Conservation (phyloP, 2,329 filamentous ascomycete species). For the Fusarium verticillioides region DNA sequence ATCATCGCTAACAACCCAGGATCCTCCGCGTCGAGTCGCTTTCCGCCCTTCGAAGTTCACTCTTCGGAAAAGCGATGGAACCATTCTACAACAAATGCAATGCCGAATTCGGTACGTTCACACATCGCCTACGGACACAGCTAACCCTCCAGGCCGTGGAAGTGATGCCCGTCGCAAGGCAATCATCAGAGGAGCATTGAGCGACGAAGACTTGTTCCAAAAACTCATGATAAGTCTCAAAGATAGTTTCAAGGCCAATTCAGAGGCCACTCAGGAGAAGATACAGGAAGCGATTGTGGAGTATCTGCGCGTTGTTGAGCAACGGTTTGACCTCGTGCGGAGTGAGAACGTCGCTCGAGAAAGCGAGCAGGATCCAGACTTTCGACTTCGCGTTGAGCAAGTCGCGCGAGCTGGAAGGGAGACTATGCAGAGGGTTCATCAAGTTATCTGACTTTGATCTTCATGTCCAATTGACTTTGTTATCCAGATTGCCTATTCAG, state of each 20-base stretch:
- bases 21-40: constrained; percentile 49
- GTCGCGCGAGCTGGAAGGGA: neutral
- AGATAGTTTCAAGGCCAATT: constrained; percentile 34
- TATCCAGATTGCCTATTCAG: neutral
- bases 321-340: constrained; percentile 51
- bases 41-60: constrained; percentile 52
- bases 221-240: constrained; percentile 45
- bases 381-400: constrained; percentile 47
- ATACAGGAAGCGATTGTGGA: constrained; percentile 26
- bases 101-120: constrained; percentile 47
- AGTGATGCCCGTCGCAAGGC: constrained; percentile 48
- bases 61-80: constrained; percentile 53
- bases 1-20: constrained; percentile 37
- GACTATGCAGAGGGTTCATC: constrained; percentile 4
- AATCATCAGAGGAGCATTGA: constrained; percentile 48
- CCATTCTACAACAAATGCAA: constrained; percentile 47
- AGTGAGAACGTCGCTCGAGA: constrained; percentile 52
- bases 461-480: neutral
- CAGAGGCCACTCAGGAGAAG: constrained; percentile 33
- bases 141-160: constrained; percentile 45
- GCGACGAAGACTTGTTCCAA: constrained; percentile 44
- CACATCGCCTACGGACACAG: fast-evolving
- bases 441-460: neutral
- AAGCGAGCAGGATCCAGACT: constrained; percentile 51
- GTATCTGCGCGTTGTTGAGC: constrained; percentile 44